Evolutionary conservation across 768 basidiomycete genomes (phyloP), one percentile per base, ranked within the genome.

Genomic region (Calocera viscosa): DNA sequence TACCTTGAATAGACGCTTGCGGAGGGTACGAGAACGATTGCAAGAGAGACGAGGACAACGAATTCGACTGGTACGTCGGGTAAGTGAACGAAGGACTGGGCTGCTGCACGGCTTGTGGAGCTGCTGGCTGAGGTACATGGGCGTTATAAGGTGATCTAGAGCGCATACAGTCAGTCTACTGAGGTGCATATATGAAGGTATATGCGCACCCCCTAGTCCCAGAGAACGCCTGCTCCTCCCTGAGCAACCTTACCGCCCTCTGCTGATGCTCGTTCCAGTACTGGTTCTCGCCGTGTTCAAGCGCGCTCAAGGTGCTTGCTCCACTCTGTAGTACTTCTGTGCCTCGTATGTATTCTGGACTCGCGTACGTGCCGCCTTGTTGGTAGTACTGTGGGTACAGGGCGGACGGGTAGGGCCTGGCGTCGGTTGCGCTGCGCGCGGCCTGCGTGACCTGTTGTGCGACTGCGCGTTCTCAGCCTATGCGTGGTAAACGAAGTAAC

Each of bases 111-210:
- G 19, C 8, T 22, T 60, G 30, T 19, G 53, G 43, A 7, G 53
- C 10, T 28, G 53, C 30, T 2, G 53, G 19, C 24, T 26, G 53
- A 5, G 2, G 53, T 5, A 19, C 11, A 60, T 11, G 30, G 30
- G 8, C 8, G 19, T 10, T 60, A 32, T 60, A 60, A 12, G 26
- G 2, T 26, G 53, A 28, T 60, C 53, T 60, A 22, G 5, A 60
- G 53, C 26, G 53, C 53, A 60, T 60, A 60, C 53, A 60, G n/a
- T 60, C 53, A 60, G 53, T 26, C 14, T n/a, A n/a, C n/a, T n/a
- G n/a, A n/a, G n/a, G n/a, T n/a, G 53, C 53, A 60, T 60, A 60
- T 60, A 60, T 60, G n/a, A 22, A 26, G 30, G 53, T 32, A 60
- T 14, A 14, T 28, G 19, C 53, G 5, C 30, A 60, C 53, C 53